These are phyloP conservation scores for Hura crepitans DNA, from an alignment of 441 rosid genomes.

Conservation along the genomic window DNA sequence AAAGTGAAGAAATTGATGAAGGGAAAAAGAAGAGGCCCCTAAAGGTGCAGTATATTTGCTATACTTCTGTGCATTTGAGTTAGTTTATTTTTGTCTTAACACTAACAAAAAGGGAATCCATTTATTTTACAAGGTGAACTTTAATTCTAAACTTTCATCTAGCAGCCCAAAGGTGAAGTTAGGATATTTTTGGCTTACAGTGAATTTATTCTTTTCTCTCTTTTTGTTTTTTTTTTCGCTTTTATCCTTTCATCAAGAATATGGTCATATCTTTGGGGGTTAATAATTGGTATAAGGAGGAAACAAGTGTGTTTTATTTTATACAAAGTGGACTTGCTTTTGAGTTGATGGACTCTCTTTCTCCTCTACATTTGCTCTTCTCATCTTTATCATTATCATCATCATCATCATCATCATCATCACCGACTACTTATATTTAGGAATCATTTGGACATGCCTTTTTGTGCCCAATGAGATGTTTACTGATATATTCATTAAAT, in stretches of 20 bases:
- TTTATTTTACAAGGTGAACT: neutral
- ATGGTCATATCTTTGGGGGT: neutral
- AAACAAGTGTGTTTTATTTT: neutral
- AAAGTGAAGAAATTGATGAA: slow-evolving; percentile 92
- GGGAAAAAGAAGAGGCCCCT: slow-evolving; percentile 67
- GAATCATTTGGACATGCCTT: neutral
- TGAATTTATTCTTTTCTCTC: neutral
- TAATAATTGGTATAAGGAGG: neutral
- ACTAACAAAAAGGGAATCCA: neutral
- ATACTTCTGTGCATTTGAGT: neutral
- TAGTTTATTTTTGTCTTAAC: neutral
- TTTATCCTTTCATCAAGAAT: neutral
- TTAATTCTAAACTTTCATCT: neutral
- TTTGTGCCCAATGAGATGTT: neutral
- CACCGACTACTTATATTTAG: too few species aligned
- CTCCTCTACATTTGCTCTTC: too few species aligned
- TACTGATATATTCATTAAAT: neutral
- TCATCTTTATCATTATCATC: neutral
- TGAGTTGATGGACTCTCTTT: neutral
- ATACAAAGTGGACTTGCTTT: neutral
- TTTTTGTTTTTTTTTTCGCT: neutral
- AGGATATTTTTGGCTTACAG: neutral
- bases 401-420: neutral
- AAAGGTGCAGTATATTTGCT: slow-evolving; percentile 50
- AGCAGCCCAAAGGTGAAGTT: neutral